phyloP scores from a whole-genome alignment of 768 basidiomycete genomes.

The Mycena olivaceomarginata region DNA sequence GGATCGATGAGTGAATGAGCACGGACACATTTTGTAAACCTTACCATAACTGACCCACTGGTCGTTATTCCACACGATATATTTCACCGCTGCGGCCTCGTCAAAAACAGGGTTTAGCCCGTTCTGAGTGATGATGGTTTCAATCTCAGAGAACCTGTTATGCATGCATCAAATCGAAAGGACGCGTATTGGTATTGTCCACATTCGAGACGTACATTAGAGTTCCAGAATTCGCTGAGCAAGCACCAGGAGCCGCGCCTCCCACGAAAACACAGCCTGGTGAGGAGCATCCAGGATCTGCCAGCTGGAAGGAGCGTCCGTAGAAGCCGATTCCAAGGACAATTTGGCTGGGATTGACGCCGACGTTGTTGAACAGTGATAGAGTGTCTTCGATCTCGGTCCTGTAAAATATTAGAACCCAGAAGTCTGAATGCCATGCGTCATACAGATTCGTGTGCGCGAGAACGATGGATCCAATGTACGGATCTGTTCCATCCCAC shows the following conservation, averaged over 20 bases:
- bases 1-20: too few relatives aligned
- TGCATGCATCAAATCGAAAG: too few relatives aligned
- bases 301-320: conserved; percentile 19
- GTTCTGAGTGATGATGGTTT: not conserved
- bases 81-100: conserved; percentile 7
- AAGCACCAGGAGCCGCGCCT: conserved; percentile 9
- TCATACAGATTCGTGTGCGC: too few relatives aligned
- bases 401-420: too few relatives aligned
- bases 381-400: too few relatives aligned
- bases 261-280: conserved; percentile 13
- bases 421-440: too few relatives aligned
- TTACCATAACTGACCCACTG: too few relatives aligned
- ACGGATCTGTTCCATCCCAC: too few relatives aligned
- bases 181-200: too few relatives aligned
- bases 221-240: conserved; percentile 14
- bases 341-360: conserved; percentile 6
- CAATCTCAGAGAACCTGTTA: not conserved
- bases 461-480: too few relatives aligned
- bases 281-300: not conserved
- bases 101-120: not conserved
- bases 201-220: conserved; percentile 6
- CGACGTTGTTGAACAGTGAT: conserved; percentile 7
- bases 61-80: not conserved
- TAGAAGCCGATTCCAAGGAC: conserved; percentile 31
- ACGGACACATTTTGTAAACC: too few relatives aligned